Evolutionary conservation across 2,329 filamentous ascomycete genomes (phyloP).

Genomic region (Monosporascus sp.): DNA sequence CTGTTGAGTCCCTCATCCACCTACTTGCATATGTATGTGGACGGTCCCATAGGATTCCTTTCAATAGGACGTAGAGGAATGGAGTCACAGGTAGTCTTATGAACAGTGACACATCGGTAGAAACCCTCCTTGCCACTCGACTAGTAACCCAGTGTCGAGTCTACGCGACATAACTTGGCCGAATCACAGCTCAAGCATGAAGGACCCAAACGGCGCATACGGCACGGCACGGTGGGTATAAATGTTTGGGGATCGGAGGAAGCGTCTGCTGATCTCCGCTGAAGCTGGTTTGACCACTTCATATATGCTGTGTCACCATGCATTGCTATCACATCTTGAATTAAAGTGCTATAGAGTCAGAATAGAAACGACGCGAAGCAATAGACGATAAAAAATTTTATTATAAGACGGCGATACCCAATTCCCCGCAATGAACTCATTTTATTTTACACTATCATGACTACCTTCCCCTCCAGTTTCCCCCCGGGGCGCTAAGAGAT

Average conservation of each 20-base stretch:
- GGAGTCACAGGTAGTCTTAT: neutral
- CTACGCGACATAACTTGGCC: neutral
- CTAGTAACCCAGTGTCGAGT: too few relatives aligned
- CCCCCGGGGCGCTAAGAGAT: neutral
- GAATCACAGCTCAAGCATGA: neutral
- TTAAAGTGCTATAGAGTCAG: too few relatives aligned
- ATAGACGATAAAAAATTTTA: too few relatives aligned
- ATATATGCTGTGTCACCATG: too few relatives aligned
- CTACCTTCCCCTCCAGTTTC: neutral
- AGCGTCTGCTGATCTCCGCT: too few relatives aligned
- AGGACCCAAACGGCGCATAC: neutral
- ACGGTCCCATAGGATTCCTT: neutral
- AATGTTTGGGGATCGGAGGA: too few relatives aligned
- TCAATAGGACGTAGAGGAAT: neutral
- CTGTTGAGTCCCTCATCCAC: neutral
- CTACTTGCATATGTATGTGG: neutral
- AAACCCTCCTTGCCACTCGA: too few relatives aligned
- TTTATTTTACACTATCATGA: neutral
- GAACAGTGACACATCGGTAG: neutral
- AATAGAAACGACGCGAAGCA: too few relatives aligned
- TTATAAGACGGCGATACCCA: neutral
- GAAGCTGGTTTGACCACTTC: too few relatives aligned
- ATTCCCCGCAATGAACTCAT: neutral
- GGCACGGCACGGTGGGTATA: too few relatives aligned
- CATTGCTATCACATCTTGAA: too few relatives aligned